Evolutionary conservation across 2,329 filamentous ascomycete species (phyloP).

Genomic region (Trichoderma breve): DNA sequence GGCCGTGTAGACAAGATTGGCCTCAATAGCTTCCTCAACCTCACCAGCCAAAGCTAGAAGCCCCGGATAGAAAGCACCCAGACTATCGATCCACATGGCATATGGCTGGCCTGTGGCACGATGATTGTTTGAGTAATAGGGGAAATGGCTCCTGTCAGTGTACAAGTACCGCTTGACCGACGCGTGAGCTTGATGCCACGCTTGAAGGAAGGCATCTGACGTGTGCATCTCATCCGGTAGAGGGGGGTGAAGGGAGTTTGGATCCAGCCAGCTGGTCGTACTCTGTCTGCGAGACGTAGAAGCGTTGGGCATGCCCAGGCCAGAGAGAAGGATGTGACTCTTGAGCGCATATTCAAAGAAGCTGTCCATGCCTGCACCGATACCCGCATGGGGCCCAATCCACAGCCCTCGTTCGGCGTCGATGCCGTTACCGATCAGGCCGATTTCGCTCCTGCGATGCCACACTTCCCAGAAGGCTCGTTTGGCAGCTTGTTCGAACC

Average conservation of each 20-base stretch:
- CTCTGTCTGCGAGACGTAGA: constrained; percentile 41
- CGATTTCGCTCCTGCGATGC: constrained; percentile 79
- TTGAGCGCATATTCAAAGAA: constrained; percentile 99
- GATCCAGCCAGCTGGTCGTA: constrained; percentile 54
- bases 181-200: constrained; percentile 82
- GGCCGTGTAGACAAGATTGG: constrained; percentile 86
- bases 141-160: constrained; percentile 71
- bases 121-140: constrained; percentile 91
- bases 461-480: constrained; percentile 97
- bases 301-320: constrained; percentile 58
- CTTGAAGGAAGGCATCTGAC: constrained; percentile 72
- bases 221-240: constrained; percentile 66
- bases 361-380: constrained; percentile 94
- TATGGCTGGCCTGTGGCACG: constrained; percentile 82
- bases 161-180: constrained; percentile 92
- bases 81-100: constrained; percentile 92
- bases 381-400: constrained; percentile 86
- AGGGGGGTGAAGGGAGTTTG: constrained; percentile 60
- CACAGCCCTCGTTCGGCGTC: constrained; percentile 88
- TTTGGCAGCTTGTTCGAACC: constrained; percentile 90
- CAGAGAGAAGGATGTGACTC: constrained; percentile 85
- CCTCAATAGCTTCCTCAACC: constrained; percentile 84
- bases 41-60: constrained; percentile 83
- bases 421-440: constrained; percentile 85
- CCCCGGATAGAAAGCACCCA: constrained; percentile 93